Percentiles rank a stretch among this genome's conserved stretches.
phyloP scores from a whole-genome alignment of 1,139 yeast genomes.

The Hansenula sp. region DNA sequence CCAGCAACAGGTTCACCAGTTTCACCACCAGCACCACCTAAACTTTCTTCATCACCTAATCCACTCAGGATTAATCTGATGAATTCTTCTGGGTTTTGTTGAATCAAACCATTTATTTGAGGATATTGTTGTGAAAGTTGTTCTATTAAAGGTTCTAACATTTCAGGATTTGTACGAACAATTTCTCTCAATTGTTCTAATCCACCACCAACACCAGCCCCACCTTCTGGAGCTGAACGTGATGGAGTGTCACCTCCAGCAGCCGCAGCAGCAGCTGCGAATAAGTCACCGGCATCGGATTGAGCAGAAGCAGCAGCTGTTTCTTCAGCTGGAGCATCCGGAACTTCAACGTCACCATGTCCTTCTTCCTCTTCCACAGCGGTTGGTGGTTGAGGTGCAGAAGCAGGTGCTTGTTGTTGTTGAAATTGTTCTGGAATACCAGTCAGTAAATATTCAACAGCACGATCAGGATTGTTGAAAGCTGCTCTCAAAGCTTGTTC shows the following conservation, averaged over 20 bases:
- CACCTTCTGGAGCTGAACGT: conserved; percentile 8
- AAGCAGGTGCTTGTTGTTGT: conserved; percentile 9
- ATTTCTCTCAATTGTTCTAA: conserved; percentile 70
- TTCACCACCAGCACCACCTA: conserved; percentile 24
- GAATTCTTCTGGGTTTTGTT: conserved; percentile 83
- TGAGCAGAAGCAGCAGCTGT: conserved; percentile 25
- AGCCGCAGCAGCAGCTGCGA: conserved; percentile 26
- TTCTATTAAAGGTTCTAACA: conserved; percentile 79
- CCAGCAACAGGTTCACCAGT: conserved; percentile 27
- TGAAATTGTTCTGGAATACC: conserved; percentile 69
- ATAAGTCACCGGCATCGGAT: conserved; percentile 24
- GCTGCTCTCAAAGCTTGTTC: conserved; percentile 94
- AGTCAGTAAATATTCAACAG: conserved; percentile 88
- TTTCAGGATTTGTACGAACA: conserved; percentile 82
- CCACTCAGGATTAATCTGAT: conserved; percentile 66
- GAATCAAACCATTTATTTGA: conserved; percentile 76
- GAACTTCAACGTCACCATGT: too few species aligned
- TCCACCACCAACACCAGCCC: conserved; percentile 19
- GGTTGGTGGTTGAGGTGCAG: conserved; percentile 24
- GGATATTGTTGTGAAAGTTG: conserved; percentile 84
- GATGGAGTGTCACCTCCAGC: conserved; percentile 19
- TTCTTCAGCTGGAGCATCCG: too few species aligned
- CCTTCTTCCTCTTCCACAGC: conserved; percentile 64
- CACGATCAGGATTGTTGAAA: conserved; percentile 95
- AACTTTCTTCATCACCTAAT: conserved; percentile 40